phyloP scores from a whole-genome alignment of 495 filamentous ascomycete genomes.

The Antarctomyces pellizariae region DNA sequence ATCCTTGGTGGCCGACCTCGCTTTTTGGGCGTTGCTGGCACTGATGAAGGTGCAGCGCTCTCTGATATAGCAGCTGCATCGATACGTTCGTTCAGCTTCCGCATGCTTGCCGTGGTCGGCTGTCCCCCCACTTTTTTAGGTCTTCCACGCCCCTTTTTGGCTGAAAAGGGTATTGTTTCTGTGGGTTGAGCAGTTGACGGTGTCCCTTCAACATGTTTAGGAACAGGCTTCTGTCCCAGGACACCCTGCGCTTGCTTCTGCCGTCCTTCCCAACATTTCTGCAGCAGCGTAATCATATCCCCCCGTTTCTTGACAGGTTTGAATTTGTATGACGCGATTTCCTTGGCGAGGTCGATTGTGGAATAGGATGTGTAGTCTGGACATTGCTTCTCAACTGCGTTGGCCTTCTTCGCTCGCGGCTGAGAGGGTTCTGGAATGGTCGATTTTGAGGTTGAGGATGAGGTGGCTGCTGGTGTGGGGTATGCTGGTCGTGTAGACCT shows the following conservation, averaged over 20 bases:
- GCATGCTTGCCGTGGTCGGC: too few species aligned
- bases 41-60: background rate
- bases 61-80: too few species aligned
- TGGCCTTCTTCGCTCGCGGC: too few species aligned
- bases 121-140: too few species aligned
- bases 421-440: too few species aligned
- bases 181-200: constrained; percentile 1
- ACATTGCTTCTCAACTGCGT: too few species aligned
- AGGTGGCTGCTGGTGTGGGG: too few species aligned
- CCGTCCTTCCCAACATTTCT: constrained; percentile 47
- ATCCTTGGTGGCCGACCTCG: constrained; percentile 7
- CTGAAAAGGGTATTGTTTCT: too few species aligned
- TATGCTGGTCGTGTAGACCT: too few species aligned
- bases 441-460: background rate
- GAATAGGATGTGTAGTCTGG: constrained; percentile 43
- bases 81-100: too few species aligned
- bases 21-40: constrained; percentile 3
- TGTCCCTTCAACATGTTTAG: too few species aligned
- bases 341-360: constrained; percentile 35
- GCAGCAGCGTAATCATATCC: constrained; percentile 45
- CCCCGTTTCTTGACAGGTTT: constrained; percentile 47
- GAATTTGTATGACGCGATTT: constrained; percentile 43
- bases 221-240: constrained; percentile 6
- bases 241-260: constrained; percentile 7
- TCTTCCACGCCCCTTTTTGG: too few species aligned